Conservation (phyloP, 75 land plant genomes). For the Cupressus sempervirens region DNA sequence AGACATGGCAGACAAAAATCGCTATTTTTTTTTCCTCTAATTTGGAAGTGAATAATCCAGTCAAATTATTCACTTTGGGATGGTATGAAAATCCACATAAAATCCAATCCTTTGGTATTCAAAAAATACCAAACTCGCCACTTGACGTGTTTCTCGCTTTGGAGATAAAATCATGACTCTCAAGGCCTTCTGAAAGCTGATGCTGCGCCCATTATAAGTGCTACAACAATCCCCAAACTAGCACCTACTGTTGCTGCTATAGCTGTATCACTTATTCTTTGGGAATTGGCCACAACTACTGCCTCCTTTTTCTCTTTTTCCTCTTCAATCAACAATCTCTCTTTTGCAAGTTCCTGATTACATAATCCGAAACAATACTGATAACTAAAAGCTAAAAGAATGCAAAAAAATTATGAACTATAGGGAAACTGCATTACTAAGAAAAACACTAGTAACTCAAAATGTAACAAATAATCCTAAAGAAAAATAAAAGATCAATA, state of each 20-base stretch:
- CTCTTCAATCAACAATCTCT: conserved; percentile 49
- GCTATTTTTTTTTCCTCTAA: no score
- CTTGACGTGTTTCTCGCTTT: not conserved
- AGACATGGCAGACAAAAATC: no score
- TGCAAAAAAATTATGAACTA: not conserved
- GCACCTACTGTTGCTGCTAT: conserved; percentile 80
- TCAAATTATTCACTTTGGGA: no score
- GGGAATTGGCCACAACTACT: conserved; percentile 16
- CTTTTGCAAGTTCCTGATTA: conserved; percentile 59
- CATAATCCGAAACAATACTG: not conserved
- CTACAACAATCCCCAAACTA: conserved; percentile 73
- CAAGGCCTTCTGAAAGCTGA: conserved; percentile 80
- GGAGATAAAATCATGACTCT: not conserved
- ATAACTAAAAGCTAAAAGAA: not conserved
- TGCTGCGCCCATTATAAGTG: conserved; percentile 80
- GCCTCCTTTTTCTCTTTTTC: conserved; percentile 31
- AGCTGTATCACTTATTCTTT: conserved; percentile 33
- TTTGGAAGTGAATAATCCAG: no score
- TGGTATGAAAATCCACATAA: not conserved
- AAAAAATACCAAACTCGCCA: not conserved
- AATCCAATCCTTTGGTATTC: not conserved
- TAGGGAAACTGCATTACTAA: not conserved
- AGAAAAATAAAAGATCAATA: not conserved
- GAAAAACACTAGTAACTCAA: not conserved
- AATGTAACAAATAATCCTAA: not conserved